These are phyloP conservation scores for Phytophthora citrophthora DNA, from an alignment of 352 stramenopile genomes.

Conservation along the genomic window DNA sequence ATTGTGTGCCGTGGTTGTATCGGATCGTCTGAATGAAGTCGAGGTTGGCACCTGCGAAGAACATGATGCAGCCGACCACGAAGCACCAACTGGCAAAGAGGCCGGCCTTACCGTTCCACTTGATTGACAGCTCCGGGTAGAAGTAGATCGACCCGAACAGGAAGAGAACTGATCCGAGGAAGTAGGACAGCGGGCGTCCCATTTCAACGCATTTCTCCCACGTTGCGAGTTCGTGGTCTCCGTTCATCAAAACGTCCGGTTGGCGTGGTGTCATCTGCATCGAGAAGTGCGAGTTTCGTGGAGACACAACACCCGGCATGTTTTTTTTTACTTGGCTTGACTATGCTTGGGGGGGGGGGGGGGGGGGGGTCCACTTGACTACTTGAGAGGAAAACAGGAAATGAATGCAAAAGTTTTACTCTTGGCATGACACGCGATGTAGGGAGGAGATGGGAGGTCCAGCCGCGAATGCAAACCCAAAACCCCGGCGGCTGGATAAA, in stretches of 20 bases:
- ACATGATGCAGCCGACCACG: constrained; percentile 76
- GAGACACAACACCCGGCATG: constrained; percentile 31
- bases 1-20: constrained; percentile 56
- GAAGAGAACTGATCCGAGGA: constrained; percentile 76
- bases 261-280: constrained; percentile 28
- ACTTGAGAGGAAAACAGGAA: constrained; percentile 28
- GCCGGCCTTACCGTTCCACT: constrained; percentile 67
- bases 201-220: constrained; percentile 68
- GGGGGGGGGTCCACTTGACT: constrained; percentile 7
- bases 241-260: constrained; percentile 22
- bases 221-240: constrained; percentile 25
- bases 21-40: constrained; percentile 77
- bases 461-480: constrained; percentile 22
- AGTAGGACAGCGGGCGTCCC: constrained; percentile 55
- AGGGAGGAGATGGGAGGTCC: constrained; percentile 18
- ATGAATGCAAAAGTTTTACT: constrained; percentile 24
- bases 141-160: constrained; percentile 81
- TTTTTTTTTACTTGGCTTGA: constrained; percentile 7
- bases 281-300: constrained; percentile 39
- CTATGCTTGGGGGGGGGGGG: neutral
- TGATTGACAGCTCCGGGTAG: constrained; percentile 74
- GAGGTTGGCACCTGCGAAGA: constrained; percentile 68
- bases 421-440: constrained; percentile 3
- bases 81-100: constrained; percentile 73
- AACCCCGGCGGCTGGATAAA: constrained; percentile 18